phyloP scores from a whole-genome alignment of 2,329 filamentous ascomycete genomes.

The Colletotrichum horii region DNA sequence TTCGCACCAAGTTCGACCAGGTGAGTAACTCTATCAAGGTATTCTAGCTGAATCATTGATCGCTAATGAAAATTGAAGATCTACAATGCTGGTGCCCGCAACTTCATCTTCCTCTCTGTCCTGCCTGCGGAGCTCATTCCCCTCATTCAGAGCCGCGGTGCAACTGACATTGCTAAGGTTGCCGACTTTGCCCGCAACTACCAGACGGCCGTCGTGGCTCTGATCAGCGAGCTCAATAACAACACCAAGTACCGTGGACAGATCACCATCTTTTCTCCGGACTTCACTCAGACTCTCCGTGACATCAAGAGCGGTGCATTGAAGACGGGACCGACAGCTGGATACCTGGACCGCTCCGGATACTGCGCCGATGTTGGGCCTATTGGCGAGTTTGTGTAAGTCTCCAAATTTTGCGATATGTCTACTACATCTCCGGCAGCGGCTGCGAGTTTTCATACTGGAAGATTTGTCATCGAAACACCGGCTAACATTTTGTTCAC shows the following conservation, averaged over 20 bases:
- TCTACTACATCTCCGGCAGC: background rate
- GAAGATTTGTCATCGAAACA: background rate
- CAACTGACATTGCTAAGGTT: background rate
- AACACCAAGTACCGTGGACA: background rate
- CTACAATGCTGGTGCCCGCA: background rate
- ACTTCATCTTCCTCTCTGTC: slow-evolving; percentile 1
- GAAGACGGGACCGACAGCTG: background rate
- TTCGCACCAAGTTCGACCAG: background rate
- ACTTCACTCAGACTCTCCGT: background rate
- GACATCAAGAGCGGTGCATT: background rate
- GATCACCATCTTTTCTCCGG: background rate
- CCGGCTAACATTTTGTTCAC: background rate
- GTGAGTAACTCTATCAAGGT: background rate
- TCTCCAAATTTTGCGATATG: background rate
- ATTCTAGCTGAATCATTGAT: background rate
- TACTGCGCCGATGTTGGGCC: background rate
- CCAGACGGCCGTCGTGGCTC: background rate
- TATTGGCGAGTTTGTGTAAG: background rate
- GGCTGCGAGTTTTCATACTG: background rate
- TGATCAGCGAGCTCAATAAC: background rate
- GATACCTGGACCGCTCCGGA: background rate
- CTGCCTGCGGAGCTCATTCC: background rate
- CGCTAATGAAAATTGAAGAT: background rate
- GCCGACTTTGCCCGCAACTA: background rate
- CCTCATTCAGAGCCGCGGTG: background rate